These are phyloP conservation scores for Tanacetum coccineum DNA, from an alignment of 129 eudicot species.

Conservation along the genomic window DNA sequence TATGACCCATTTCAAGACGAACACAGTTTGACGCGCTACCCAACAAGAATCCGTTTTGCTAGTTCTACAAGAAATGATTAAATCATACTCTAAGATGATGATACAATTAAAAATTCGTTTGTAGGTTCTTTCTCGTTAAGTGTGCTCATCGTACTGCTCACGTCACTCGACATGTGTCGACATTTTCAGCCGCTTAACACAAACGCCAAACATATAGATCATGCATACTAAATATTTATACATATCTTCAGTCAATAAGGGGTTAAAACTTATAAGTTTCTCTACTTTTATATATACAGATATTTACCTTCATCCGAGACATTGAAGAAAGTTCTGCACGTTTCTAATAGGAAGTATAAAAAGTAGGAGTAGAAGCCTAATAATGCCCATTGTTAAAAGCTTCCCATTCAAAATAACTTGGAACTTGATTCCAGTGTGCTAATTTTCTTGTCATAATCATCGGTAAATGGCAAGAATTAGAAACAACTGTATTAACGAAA, in stretches of 20 bases:
- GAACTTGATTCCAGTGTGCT: constrained; percentile 80
- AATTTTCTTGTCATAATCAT: constrained; percentile 55
- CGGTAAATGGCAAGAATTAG: not conserved
- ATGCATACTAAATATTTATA: too few species aligned
- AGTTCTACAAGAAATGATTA: not conserved
- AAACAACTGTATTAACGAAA: not conserved
- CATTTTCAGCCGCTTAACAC: constrained; percentile 63
- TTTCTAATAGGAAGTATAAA: constrained; percentile 86
- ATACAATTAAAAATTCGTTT: constrained; percentile 36
- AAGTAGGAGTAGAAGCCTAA: constrained; percentile 72
- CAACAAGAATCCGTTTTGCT: not conserved
- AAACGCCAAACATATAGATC: too few species aligned
- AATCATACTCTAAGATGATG: not conserved
- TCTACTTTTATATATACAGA: not conserved
- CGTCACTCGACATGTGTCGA: constrained; percentile 85
- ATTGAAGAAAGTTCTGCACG: constrained; percentile 86
- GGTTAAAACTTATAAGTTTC: too few species aligned
- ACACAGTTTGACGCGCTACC: too few species aligned
- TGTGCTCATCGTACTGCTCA: constrained; percentile 94
- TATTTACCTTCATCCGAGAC: constrained; percentile 74
- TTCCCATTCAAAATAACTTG: constrained; percentile 80
- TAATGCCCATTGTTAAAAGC: constrained; percentile 76
- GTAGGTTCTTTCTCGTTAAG: constrained; percentile 58
- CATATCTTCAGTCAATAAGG: too few species aligned
- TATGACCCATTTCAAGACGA: too few species aligned